Conservation (phyloP, 768 basidiomycete species). For the Gelatoporia subvermispora region DNA sequence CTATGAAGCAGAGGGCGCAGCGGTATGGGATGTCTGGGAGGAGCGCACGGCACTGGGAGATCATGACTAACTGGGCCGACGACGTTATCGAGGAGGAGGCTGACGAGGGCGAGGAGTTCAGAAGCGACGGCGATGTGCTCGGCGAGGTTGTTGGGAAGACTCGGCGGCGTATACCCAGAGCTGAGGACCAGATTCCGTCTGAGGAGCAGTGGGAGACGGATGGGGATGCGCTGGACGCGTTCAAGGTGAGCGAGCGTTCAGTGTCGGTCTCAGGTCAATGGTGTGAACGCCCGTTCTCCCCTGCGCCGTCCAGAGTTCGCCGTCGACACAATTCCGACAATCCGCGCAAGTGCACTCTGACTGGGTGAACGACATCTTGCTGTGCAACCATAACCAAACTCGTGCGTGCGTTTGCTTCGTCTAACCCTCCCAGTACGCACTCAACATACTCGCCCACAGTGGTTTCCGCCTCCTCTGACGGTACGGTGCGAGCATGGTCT, state of each 20-base stretch:
- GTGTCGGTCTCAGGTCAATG: too few relatives aligned
- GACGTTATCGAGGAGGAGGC: conserved; percentile 61
- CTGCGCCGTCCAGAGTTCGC: too few relatives aligned
- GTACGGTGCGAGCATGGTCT: conserved; percentile 89
- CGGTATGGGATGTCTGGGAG: conserved; percentile 22
- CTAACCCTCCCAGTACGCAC: not conserved
- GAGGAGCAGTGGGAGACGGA: conserved; percentile 84
- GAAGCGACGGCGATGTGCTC: conserved; percentile 72
- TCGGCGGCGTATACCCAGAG: conserved; percentile 25
- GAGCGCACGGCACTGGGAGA: conserved; percentile 58
- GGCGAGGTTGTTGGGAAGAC: conserved; percentile 55
- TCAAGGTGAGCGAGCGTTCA: conserved; percentile 40
- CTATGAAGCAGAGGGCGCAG: conserved; percentile 45
- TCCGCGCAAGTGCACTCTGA: conserved; percentile 86
- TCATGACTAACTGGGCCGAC: conserved; percentile 81
- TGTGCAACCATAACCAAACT: conserved; percentile 91
- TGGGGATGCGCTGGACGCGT: conserved; percentile 40
- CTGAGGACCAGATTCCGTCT: conserved; percentile 39
- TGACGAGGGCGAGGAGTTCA: conserved; percentile 55
- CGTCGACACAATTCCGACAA: conserved; percentile 75
- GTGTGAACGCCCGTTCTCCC: too few relatives aligned
- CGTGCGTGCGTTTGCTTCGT: conserved; percentile 35
- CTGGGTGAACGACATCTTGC: conserved; percentile 93
- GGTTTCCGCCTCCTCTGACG: conserved; percentile 92
- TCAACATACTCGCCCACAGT: conserved; percentile 37